Conservation (phyloP, 768 basidiomycete genomes). For the Kwoniella heveanensis region DNA sequence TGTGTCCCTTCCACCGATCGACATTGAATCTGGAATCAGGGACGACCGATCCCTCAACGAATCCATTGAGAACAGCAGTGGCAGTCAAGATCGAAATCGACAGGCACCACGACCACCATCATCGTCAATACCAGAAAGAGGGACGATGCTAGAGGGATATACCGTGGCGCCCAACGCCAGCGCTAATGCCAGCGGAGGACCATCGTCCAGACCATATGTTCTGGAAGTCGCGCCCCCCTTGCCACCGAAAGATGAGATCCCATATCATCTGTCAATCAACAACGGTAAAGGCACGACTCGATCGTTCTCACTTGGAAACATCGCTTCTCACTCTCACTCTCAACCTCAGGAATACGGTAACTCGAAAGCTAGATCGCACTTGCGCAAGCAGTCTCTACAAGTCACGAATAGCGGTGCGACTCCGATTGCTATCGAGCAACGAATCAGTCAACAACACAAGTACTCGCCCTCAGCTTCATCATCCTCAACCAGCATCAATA, state of each 20-base stretch:
- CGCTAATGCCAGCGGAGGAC: too few species aligned
- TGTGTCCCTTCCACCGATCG: slow-evolving; percentile 12
- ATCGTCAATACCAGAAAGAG: background rate
- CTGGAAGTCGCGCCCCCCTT: slow-evolving; percentile 18
- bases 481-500: slow-evolving; percentile 2
- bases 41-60: background rate
- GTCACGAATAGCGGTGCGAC: background rate
- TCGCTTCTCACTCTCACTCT: background rate
- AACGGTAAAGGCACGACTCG: background rate
- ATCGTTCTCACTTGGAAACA: slow-evolving; percentile 10
- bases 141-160: background rate
- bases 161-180: too few species aligned
- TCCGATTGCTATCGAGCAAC: background rate
- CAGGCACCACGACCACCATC: background rate
- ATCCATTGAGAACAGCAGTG: background rate
- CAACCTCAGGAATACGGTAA: background rate
- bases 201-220: slow-evolving; percentile 15
- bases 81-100: background rate
- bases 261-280: background rate
- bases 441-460: background rate
- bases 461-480: slow-evolving; percentile 6
- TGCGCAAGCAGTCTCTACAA: background rate
- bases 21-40: slow-evolving; percentile 10
- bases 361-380: background rate
- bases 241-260: background rate